Evolutionary conservation across 306 rosid species (phyloP), one percentile per base, ranked within the genome.

Genomic region (Canavalia gladiata): DNA sequence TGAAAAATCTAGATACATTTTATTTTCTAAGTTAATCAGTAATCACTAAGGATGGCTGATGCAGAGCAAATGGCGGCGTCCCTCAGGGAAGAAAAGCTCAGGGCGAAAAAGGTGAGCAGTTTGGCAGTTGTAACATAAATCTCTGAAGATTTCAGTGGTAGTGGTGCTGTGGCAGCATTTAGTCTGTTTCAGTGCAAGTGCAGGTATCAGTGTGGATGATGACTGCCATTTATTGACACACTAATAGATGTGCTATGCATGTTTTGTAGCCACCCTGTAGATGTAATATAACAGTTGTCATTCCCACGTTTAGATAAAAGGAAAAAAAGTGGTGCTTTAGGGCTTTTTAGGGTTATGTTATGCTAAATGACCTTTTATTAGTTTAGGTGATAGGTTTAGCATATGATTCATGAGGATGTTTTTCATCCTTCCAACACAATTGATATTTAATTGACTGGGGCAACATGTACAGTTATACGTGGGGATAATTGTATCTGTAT

Each of bases 21-120:
- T 42, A 39, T 68, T 29, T 9, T 46, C 2, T 78, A 81, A 68
- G 35, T 46, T 73, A 12, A 46, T 51, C 6, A 33, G 30, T 77
- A n/a, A 63, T 59, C n/a, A 31, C 72, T 64, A 66, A 67, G 7
- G 42, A 68, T 56, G 78, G 52, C 12, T 52, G 76, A 81, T 84
- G 94, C 94, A 95, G 99, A 84, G 88, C 88, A 87, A 83, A 75
- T 95, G 98, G 96, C 93, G 87, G 87, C 82, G 68, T 51, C 92
- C 90, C 49, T 84, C 83, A 0, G 96, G 80, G 45, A 95, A 87
- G 84, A 92, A 77, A 57, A 85, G 84, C 79, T 89, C 89, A 35
- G 87, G 75, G 81, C 18, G 57, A 56, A 82, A 75, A 69, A 67
- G 72, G 64, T 89, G 66, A 90, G 69, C 80, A 66, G 80, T 74